Base-by-base conservation (phyloP, 2,329 filamentous ascomycete species). In the Trichophyton schoenleinii region DNA sequence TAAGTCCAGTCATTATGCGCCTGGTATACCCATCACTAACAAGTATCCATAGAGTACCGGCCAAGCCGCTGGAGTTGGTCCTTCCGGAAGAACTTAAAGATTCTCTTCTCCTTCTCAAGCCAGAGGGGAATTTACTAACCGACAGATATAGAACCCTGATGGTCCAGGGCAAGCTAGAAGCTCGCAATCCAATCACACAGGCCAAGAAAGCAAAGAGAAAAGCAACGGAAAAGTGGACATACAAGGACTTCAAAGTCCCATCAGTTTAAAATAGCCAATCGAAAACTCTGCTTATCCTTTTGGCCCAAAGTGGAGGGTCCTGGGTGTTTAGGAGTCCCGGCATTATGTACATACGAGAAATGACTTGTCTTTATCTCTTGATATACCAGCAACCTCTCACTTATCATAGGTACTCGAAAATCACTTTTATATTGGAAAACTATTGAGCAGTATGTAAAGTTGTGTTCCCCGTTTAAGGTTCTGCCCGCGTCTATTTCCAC, bases 221-320 rank as follows among this genome's bases (percentile, higher is more conserved):
- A 73, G 75, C 85, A 59, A 96, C 90, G 5, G 94, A 97, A 82
- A 99, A 97, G 77, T 99, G 94, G 94, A 85, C 87, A 52, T 89
- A 96, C 79, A 99, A 99, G 81, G 94, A 99, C 73, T 99, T 96
- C 75, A 81, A 79, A 68, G 75, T 88, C 7, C 49, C 49, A 18
- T 53, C 49, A 7, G 49, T 53, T 53, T 53, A 9, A 53, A 13
- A 18, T 9, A 2, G 49, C 8, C 13, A n/a, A 44, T 52, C 20
- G 3, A 1, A n/a, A 38, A 11, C 34, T 38, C 34, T 31, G 22
- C 3, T 34, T 31, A 31, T 15, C n/a, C 2, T 53, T 25, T 9
- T 13, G 20, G 15, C n/a, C n/a, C 42, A 42, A 18, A 61, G 7
- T 36, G 34, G 18, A 41, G 8, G 41, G 8, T 34, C 28, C 6